A percentile compares a stretch with the other conserved stretches of the same genome.
Evolutionary conservation across 1,284 basidiomycete species (phyloP).

Genomic region (Hymenochaete sp.): DNA sequence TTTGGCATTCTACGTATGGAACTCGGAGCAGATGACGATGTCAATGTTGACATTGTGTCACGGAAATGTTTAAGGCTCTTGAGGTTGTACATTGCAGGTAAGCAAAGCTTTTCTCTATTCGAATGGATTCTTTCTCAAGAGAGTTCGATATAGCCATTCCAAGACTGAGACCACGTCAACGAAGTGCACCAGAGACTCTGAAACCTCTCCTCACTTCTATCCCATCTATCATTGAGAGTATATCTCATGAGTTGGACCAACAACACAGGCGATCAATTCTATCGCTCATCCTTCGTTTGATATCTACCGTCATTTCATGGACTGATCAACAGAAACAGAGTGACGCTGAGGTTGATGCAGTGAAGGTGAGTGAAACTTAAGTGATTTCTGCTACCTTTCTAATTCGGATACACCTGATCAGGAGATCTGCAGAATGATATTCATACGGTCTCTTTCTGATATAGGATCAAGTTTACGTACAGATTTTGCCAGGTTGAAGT

Average conservation of each 20-base stretch:
- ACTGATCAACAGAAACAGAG: constrained; percentile 23
- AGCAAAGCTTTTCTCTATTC: too few species aligned
- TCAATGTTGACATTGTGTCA: constrained; percentile 27
- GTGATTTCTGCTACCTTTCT: neutral
- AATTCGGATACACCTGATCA: constrained; percentile 26
- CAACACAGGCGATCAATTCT: neutral
- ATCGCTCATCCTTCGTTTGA: neutral
- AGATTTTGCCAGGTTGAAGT: constrained; percentile 4
- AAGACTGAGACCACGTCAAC: constrained; percentile 38
- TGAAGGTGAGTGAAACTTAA: constrained; percentile 2
- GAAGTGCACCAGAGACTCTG: constrained; percentile 33
- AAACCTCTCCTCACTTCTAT: constrained; percentile 9
- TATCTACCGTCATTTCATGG: constrained; percentile 5
- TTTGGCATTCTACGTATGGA: constrained; percentile 37
- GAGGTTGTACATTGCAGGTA: constrained; percentile 33
- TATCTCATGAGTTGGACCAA: neutral
- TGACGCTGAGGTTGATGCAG: neutral
- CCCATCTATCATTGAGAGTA: constrained; percentile 1
- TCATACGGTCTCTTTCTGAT: constrained; percentile 2
- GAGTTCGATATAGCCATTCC: constrained; percentile 38
- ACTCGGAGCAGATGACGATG: constrained; percentile 23
- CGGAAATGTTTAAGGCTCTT: constrained; percentile 29
- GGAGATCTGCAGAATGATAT: constrained; percentile 9
- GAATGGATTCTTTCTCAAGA: too few species aligned
- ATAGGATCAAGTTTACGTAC: neutral